Evolutionary conservation across 331 rosid species (phyloP), one percentile per base, ranked within the genome.

Genomic region (Malus hybrid): DNA sequence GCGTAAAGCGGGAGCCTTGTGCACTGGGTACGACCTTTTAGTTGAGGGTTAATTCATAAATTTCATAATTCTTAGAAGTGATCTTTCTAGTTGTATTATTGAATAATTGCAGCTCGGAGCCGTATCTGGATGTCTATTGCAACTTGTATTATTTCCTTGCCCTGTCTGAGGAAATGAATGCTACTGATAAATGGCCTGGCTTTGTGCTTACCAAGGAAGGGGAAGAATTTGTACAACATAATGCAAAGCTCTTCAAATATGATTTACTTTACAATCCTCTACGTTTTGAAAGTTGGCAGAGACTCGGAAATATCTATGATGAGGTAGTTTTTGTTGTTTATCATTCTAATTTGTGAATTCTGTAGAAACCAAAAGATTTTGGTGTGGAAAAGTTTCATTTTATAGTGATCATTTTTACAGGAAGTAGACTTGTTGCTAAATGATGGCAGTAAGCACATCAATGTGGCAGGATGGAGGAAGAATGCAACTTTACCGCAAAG

Each of bases 101-200:
- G 22, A 20, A 73, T 77, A 74, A 71, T 80, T 86, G 89, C 92
- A 94, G 99, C 90, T 87, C 93, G 61, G 96, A 92, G 71, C 89
- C 96, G 70, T 94, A 94, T 83, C 83, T 90, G 85, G 99, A 92
- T 79, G 96, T 94, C 80, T 94, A 90, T 80, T 75, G 89, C 81
- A 90, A 92, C 89, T 82, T 94, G 86, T 94, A 92, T 89, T 89
- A 90, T 90, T 88, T 90, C 84, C 88, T 90, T 67, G 99, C 97
- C 79, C 86, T 88, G 81, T 92, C 97, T 28, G 99, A 94, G 89
- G 99, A 94, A 77, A 91, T 89, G 96, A 94, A 89, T 65, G 97
- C 99, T 55, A 92, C 99, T 13, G 99, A 94, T 86, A 94, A 94
- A 80, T 92, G 97, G 93, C 90, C 99, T 76, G 99, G 99, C 72